Conservation (phyloP, 805 yeast genomes). For the Starmerella stellata region DNA sequence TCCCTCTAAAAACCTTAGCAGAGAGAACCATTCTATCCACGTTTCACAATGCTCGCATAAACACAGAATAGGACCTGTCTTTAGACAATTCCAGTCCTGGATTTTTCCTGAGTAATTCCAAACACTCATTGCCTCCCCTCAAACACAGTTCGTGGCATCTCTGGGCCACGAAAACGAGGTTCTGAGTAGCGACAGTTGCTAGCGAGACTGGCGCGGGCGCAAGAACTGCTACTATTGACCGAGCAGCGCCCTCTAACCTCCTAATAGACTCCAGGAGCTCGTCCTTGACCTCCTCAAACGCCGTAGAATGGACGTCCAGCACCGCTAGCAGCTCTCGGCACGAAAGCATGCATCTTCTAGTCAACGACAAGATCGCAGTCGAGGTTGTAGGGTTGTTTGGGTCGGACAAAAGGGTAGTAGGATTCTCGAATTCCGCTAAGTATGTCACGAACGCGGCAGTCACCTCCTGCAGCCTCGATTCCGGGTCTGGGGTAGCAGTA, state of each 20-base stretch:
- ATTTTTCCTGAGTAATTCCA: conserved; percentile 15
- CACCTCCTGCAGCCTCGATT: conserved; percentile 23
- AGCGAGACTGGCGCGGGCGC: conserved; percentile 13
- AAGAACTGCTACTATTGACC: conserved; percentile 22
- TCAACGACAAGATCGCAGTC: conserved; percentile 21
- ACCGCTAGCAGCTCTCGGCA: conserved; percentile 25
- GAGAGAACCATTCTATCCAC: too few relatives aligned
- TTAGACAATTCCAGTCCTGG: conserved; percentile 21
- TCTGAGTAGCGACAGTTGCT: conserved; percentile 15
- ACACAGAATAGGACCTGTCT: conserved; percentile 19
- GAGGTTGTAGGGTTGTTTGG: conserved; percentile 17
- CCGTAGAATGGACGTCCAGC: conserved; percentile 21
- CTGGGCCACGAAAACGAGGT: conserved; percentile 19
- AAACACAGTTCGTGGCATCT: conserved; percentile 21
- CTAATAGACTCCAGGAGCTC: conserved; percentile 22
- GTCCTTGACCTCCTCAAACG: conserved; percentile 22
- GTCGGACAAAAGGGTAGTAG: conserved; percentile 18
- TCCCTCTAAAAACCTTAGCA: too few relatives aligned
- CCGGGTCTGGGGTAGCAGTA: conserved; percentile 17
- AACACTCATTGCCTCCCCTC: conserved; percentile 6
- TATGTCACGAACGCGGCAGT: conserved; percentile 22
- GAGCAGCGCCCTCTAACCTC: conserved; percentile 23
- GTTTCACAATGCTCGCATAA: too few relatives aligned
- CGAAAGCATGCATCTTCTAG: conserved; percentile 26
- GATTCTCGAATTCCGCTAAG: conserved; percentile 21